Evolutionary conservation across 257 asterid genomes (phyloP).

Genomic region (Handroanthus guayacan): DNA sequence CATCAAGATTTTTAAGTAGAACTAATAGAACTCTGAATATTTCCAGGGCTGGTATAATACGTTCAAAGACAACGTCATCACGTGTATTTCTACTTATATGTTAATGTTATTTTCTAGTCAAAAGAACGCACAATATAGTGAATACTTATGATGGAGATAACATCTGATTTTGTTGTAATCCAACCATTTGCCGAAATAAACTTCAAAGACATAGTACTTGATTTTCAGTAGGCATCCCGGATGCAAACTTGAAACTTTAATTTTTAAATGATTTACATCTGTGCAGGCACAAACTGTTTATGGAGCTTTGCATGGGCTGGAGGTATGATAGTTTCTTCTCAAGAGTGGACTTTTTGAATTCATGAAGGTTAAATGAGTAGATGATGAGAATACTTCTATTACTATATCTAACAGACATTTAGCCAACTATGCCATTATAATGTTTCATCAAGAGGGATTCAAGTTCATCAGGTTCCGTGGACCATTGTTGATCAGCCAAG

Average conservation of each 20-base stretch:
- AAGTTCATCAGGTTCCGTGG: constrained; percentile 86
- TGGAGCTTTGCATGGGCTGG: constrained; percentile 92
- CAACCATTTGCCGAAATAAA: background rate
- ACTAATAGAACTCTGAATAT: background rate
- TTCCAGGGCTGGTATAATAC: background rate
- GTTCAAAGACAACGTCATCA: background rate
- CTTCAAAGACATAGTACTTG: background rate
- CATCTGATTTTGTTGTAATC: constrained; percentile 5
- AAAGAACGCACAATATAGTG: background rate
- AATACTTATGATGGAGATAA: background rate
- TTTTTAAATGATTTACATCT: constrained; percentile 8
- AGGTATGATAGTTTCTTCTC: constrained; percentile 54
- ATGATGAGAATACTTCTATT: constrained; percentile 22
- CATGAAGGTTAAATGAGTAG: constrained; percentile 2
- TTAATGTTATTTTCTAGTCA: background rate
- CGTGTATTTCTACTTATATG: background rate
- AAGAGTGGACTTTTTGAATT: constrained; percentile 7
- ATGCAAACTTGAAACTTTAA: background rate
- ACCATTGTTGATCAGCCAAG: constrained; percentile 81
- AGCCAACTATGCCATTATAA: constrained; percentile 85
- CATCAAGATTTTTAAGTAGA: background rate
- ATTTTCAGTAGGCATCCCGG: no score
- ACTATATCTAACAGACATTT: constrained; percentile 71
- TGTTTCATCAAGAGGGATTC: constrained; percentile 59
- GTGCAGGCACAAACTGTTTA: constrained; percentile 92